These are phyloP conservation scores for Exophiala spinifera DNA, from an alignment of 2,329 filamentous ascomycete genomes.

Conservation along the genomic window DNA sequence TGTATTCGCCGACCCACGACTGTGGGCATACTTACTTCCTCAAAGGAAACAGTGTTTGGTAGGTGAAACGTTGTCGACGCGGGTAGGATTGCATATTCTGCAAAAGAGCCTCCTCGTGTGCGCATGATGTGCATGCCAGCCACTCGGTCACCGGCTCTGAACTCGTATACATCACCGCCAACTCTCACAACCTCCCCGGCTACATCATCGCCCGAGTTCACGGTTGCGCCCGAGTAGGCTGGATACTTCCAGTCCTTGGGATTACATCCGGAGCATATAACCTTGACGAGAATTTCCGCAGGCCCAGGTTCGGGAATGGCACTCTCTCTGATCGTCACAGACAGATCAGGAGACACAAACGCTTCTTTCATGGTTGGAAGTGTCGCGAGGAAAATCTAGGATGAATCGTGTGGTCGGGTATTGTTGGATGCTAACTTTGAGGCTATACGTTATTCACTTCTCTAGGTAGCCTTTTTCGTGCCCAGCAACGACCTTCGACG, in stretches of 20 bases:
- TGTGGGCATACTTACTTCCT: conserved; percentile 39
- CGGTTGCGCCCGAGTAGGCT: not conserved
- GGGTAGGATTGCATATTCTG: conserved; percentile 56
- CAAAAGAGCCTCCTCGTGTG: conserved; percentile 50
- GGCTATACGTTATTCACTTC: no score
- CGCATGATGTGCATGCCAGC: conserved; percentile 44
- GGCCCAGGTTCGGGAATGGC: conserved; percentile 41
- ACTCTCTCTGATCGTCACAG: conserved; percentile 33
- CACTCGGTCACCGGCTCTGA: conserved; percentile 36
- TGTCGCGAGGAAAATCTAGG: not conserved
- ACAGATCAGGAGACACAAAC: conserved; percentile 4
- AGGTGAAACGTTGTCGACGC: conserved; percentile 55
- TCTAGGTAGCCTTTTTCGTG: no score
- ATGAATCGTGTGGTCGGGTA: no score
- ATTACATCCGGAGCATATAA: conserved; percentile 42
- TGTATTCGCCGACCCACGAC: not conserved
- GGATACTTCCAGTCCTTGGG: conserved; percentile 49
- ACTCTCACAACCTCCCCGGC: conserved; percentile 32
- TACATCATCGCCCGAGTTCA: conserved; percentile 28
- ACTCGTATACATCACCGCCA: conserved; percentile 11
- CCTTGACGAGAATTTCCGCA: conserved; percentile 40
- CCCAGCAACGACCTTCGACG: no score
- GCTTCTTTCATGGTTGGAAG: conserved; percentile 4
- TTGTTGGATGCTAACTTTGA: no score
- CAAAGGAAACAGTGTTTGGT: conserved; percentile 51